phyloP scores from a whole-genome alignment of 2,329 filamentous ascomycete species.

The Paecilomyces formosus region DNA sequence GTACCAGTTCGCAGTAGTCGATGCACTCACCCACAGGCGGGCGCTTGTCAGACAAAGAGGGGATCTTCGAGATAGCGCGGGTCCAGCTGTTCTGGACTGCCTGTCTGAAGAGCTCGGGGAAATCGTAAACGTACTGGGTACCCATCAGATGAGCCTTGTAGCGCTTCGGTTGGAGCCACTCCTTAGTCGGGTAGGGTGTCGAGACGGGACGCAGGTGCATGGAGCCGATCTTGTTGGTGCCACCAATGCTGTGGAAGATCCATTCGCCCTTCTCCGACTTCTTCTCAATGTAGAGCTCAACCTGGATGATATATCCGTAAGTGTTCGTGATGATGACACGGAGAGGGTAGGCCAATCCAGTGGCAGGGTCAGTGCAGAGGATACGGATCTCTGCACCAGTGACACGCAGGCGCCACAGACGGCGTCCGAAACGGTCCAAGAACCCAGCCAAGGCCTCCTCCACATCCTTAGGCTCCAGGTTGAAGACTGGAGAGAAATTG shows the following conservation, averaged over 20 bases:
- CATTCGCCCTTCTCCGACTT: slow-evolving; percentile 98
- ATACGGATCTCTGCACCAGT: slow-evolving; percentile 97
- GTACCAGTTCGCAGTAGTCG: slow-evolving; percentile 85
- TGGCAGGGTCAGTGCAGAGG: slow-evolving; percentile 84
- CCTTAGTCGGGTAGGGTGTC: slow-evolving; percentile 94
- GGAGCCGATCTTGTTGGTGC: slow-evolving; percentile 86
- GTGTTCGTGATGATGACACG: slow-evolving; percentile 98
- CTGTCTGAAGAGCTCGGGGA: slow-evolving; percentile 98
- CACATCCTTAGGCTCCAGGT: slow-evolving; percentile 79
- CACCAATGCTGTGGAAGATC: slow-evolving; percentile 97
- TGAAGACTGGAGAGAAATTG: slow-evolving; percentile 97
- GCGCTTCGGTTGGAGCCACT: slow-evolving; percentile 95
- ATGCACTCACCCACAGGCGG: slow-evolving; percentile 85
- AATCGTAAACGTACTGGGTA: slow-evolving; percentile 98
- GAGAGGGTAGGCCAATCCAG: slow-evolving; percentile 79
- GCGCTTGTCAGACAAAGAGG: slow-evolving; percentile 68
- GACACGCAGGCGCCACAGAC: slow-evolving; percentile 92
- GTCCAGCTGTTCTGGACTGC: slow-evolving; percentile 93
- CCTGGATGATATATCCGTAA: slow-evolving; percentile 93
- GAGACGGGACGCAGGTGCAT: slow-evolving; percentile 90
- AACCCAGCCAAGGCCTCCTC: slow-evolving; percentile 91
- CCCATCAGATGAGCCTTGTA: slow-evolving; percentile 99
- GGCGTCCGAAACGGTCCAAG: slow-evolving; percentile 89
- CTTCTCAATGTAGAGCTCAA: slow-evolving; percentile 95
- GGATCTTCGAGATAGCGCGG: slow-evolving; percentile 65